A percentile compares a stretch with the other conserved stretches of the same genome.
Conservation (phyloP, 129 eudicot species). For the Apium graveolens region DNA sequence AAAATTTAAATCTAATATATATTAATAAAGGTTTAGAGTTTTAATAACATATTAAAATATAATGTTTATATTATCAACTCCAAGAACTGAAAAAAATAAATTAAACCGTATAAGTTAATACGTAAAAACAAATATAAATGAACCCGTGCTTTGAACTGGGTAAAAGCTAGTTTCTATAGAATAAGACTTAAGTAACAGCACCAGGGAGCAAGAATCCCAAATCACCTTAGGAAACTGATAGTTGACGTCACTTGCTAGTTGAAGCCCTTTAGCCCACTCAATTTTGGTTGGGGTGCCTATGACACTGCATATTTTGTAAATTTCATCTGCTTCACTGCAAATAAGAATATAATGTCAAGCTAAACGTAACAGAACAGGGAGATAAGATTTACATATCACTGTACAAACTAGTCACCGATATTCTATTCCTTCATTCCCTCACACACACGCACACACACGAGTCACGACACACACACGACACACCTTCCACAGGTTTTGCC, state of each 20-base stretch:
- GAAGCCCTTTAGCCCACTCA: constrained; percentile 69
- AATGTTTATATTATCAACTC: too few species aligned
- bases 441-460: neutral
- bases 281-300: constrained; percentile 68
- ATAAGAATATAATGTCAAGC: neutral
- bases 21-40: too few species aligned
- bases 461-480: too few species aligned
- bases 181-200: neutral
- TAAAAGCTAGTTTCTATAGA: neutral
- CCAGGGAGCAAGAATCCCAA: neutral
- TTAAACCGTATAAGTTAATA: too few species aligned
- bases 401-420: neutral
- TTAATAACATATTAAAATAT: too few species aligned
- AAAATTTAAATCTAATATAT: too few species aligned
- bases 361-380: neutral
- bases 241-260: constrained; percentile 60
- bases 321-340: constrained; percentile 95
- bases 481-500: neutral
- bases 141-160: too few species aligned
- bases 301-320: constrained; percentile 82
- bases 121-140: too few species aligned
- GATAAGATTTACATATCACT: neutral
- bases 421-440: neutral
- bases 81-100: too few species aligned
- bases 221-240: constrained; percentile 85